Percentiles rank a stretch among this genome's conserved stretches.
Conservation (phyloP, 1,284 basidiomycete species). For the Boletus subluridellus region DNA sequence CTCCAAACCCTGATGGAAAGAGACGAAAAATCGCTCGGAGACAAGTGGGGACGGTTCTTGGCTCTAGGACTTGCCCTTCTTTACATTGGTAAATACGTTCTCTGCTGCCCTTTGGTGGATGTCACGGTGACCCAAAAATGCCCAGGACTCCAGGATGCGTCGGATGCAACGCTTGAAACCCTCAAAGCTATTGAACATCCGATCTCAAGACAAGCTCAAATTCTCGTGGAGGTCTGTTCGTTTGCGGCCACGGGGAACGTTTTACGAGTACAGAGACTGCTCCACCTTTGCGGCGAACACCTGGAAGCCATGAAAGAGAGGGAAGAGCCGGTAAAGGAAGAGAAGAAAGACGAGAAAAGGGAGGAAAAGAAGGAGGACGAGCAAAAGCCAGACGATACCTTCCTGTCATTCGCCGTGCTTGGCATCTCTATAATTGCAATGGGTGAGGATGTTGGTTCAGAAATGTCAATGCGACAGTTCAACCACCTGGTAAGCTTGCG, state of each 20-base stretch:
- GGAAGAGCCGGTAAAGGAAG: slow-evolving; percentile 49
- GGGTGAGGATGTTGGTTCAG: slow-evolving; percentile 97
- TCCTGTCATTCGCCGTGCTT: slow-evolving; percentile 92
- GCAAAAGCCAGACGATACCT: slow-evolving; percentile 67
- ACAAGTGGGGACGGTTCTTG: slow-evolving; percentile 95
- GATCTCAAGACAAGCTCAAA: slow-evolving; percentile 85
- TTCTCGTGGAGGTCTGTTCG: slow-evolving; percentile 92
- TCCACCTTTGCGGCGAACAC: slow-evolving; percentile 94
- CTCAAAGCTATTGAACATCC: slow-evolving; percentile 95
- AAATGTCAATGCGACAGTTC: slow-evolving; percentile 94
- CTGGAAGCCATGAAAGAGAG: slow-evolving; percentile 60
- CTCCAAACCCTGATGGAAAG: slow-evolving; percentile 92
- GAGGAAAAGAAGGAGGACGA: slow-evolving; percentile 54
- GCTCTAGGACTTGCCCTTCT: slow-evolving; percentile 87
- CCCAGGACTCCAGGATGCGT: slow-evolving; percentile 82
- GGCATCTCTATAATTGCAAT: slow-evolving; percentile 95
- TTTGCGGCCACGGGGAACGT: slow-evolving; percentile 97
- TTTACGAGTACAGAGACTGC: slow-evolving; percentile 88
- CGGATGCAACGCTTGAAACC: slow-evolving; percentile 93
- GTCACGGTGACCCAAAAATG: slow-evolving; percentile 7
- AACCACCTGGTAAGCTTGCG: slow-evolving; percentile 75
- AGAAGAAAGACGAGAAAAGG: slow-evolving; percentile 55
- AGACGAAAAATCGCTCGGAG: slow-evolving; percentile 72
- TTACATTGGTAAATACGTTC: slow-evolving; percentile 68
- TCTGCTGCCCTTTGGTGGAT: neutral